Evolutionary conservation across 2,329 filamentous ascomycete species (phyloP), one percentile per base, ranked within the genome.

Genomic region (Teratosphaeria destructans): DNA sequence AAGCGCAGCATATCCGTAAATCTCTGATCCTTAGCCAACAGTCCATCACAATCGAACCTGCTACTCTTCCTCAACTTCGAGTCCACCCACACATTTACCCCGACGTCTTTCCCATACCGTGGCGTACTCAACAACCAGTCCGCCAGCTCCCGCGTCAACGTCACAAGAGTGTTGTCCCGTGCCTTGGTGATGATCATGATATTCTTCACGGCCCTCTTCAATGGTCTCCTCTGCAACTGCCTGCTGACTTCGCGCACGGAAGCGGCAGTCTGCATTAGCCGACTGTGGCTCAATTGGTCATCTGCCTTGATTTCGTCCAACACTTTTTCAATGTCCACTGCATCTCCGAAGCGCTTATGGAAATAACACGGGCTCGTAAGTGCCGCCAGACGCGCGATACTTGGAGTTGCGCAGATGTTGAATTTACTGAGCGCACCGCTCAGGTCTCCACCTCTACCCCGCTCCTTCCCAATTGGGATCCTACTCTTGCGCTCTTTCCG

Each of bases 151-250:
- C 89, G 84, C 1, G 94, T 99, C 66, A 96, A 80, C 66, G 88
- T 84, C 37, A 99, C 93, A 16, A 99, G 82, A 66, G 90, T 85
- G 71, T 99, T 97, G 76, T 99, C 94, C 63, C 94, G 85, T 26
- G 94, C 94, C 76, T 97, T 99, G 62, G 94, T 99, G 64, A 99
- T 90, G 69, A 99, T 96, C 94, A 99, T 97, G 70, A 99, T 84
- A 72, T 90, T 96, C 70, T 85, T 85, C 54, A 99, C 92, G 11
- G 92, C 92, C 65, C 92, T 87, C 76, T 89, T 94, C 74, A 97
- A 90, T 26, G 94, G 93, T 49, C 61, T 54, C n/a, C 59, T 52
- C 52, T 60, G 58, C 39, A 99, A 81, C 76, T 97, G 94, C 75
- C 95, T 93, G 16, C 91, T 95, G 12, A 99, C 92, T 75, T 99